phyloP scores from a whole-genome alignment of 495 filamentous ascomycete species.

The Apiosordaria backusii region DNA sequence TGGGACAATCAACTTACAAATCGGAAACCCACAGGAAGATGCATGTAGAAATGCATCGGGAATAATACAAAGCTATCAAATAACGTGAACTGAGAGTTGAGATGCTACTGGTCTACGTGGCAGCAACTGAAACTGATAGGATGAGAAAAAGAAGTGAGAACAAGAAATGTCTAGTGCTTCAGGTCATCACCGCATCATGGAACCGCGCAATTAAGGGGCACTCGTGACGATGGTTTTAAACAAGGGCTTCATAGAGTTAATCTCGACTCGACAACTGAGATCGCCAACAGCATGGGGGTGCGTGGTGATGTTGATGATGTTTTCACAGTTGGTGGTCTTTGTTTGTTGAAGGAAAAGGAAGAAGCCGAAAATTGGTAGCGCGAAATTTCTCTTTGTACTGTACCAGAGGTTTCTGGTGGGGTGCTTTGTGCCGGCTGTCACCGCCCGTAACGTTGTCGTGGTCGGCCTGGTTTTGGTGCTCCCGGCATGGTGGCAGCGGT shows the following conservation, averaged over 20 bases:
- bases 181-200: constrained; percentile 99
- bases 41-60: neutral
- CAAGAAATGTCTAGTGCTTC: constrained; percentile 51
- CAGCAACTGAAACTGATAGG: constrained; percentile 2
- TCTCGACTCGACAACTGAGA: constrained; percentile 76
- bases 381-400: constrained; percentile 20
- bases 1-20: neutral
- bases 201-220: constrained; percentile 63
- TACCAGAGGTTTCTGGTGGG: neutral
- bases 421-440: constrained; percentile 22
- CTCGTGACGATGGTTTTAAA: constrained; percentile 99
- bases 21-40: neutral
- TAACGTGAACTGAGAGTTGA: too few relatives aligned
- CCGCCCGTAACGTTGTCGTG: constrained; percentile 28
- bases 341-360: constrained; percentile 47
- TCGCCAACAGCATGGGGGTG: constrained; percentile 69
- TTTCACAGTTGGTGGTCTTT: constrained; percentile 84
- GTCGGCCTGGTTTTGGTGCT: constrained; percentile 3
- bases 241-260: constrained; percentile 58
- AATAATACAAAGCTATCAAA: too few relatives aligned
- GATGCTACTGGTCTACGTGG: constrained; percentile 16
- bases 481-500: neutral
- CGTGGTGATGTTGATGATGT: constrained; percentile 66
- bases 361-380: constrained; percentile 20
- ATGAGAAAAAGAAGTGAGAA: neutral